Evolutionary conservation across 2,329 filamentous ascomycete genomes (phyloP), one percentile per base, ranked within the genome.

Genomic region (Diaporthe caulivora): DNA sequence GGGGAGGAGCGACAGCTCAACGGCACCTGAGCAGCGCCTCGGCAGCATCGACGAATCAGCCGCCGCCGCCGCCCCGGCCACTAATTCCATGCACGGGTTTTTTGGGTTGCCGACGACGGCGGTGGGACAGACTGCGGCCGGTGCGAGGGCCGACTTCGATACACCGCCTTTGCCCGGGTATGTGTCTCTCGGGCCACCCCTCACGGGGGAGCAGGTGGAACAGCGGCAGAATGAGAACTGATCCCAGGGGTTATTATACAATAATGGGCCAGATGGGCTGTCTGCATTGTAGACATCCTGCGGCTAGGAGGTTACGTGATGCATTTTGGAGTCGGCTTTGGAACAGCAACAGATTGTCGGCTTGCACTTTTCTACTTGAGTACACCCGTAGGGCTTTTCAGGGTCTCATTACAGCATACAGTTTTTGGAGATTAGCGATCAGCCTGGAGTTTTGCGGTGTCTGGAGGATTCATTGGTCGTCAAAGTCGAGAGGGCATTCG

Each of bases 71-170:
- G 72, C 69, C 75, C 51, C 64, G 42, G 31, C 65, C 26, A 57
- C 73, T 17, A 37, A 68, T 21, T 75, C 73, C 3, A 81, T 87
- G 67, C 86, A 88, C 69, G 87, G 87, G 3, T 84, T 86, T 49
- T 85, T 88, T 71, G 87, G 87, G 0, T 82, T 86, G 1, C 72
- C 77, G 3, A 78, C 84, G 64, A 78, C 80, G 1, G 81, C 82
- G 11, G 82, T 80, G 6, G 86, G 87, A 0, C 83, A 88, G 77
- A 88, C 84, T 18, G 79, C 81, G 1, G 79, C 77, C 0, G 81
- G 79, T 40, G 24, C 79, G 54, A 73, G 75, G 26, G 68, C 74
- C 8, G 71, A 75, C 34, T 72, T 74, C 1, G 72, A 72, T 31
- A 73, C 76, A 37, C 75, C 77, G 3, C 42, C 64, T 9, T 40